phyloP scores from a whole-genome alignment of 345 rosid genomes.

The Linum tenue region DNA sequence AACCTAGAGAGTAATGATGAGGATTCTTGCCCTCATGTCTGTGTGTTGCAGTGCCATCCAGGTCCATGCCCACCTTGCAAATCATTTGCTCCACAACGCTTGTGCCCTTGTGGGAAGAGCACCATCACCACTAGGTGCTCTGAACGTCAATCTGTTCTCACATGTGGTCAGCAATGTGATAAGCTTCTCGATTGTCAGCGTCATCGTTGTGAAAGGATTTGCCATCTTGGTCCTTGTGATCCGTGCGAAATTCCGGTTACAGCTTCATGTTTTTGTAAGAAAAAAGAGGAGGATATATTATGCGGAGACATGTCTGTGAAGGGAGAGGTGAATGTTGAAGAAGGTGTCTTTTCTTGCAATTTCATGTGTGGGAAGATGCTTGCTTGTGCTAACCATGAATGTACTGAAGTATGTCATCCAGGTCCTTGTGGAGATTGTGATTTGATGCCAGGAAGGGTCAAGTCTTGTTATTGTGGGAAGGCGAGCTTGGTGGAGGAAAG shows the following conservation, averaged over 20 bases:
- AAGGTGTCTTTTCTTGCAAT: constrained; percentile 69
- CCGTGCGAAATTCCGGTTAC: constrained; percentile 55
- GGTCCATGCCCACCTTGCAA: constrained; percentile 99
- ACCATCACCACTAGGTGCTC: constrained; percentile 74
- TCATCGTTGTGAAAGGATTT: constrained; percentile 55
- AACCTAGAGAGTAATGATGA: constrained; percentile 40
- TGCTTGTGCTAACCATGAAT: constrained; percentile 63
- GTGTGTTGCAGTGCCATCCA: constrained; percentile 97
- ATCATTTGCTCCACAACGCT: constrained; percentile 75
- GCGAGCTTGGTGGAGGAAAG: constrained; percentile 59
- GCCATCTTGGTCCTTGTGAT: constrained; percentile 83
- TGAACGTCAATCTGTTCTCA: constrained; percentile 57
- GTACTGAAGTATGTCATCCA: constrained; percentile 67
- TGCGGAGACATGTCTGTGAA: constrained; percentile 79
- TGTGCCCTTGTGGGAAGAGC: constrained; percentile 88
- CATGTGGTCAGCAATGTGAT: constrained; percentile 68
- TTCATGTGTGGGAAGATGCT: constrained; percentile 52
- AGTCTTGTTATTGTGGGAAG: constrained; percentile 79
- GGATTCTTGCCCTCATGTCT: constrained; percentile 73
- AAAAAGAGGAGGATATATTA: constrained; percentile 51
- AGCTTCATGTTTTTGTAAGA: constrained; percentile 85
- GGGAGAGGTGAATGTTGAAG: constrained; percentile 65
- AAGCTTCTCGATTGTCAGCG: constrained; percentile 73
- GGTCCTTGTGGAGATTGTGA: constrained; percentile 75
- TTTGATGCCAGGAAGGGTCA: constrained; percentile 54